Base-by-base conservation (phyloP, 108 stramenopile genomes). In the Cyclostephanos tholiformis region DNA sequence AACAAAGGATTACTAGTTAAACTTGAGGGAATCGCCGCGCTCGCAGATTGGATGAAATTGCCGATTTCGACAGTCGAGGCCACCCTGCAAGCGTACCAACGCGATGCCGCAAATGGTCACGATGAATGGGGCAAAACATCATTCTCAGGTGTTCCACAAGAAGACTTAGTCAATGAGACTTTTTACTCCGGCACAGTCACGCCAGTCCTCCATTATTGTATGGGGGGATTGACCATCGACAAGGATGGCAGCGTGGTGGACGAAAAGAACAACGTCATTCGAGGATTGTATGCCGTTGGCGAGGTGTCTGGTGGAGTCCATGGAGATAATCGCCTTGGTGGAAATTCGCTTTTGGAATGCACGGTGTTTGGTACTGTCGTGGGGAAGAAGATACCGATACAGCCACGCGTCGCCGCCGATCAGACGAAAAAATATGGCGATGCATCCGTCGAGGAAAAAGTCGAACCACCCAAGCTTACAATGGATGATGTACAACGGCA, bases 291-390 rank as follows among this genome's bases (percentile, higher is more conserved):
- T 64, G 92, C 89, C 20, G 90, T 80, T 17, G 92, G 92, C 43
- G 92, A 94, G 64, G 89, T 89, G 9, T 89, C 89, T 2, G 92
- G 92, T 57, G 92, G 91, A 2, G 87, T 94, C 23, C 89, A 94
- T 63, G 89, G 90, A 8, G 79, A 79, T 46, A 93, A 95, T 63
- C 86, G 92, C 6, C 71, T 97, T 16, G 96, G 91, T 26, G 96
- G 96, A 5, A 97, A 96, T 59, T 87, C 85, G 19, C 83, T 97
- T 27, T 76, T 96, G 44, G 96, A 97, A 63, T 97, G 96, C 63
- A 89, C 88, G 16, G 96, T 97, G 10, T 95, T 90, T 64, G 96
- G 96, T 10, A 79, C 91, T 16, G 84, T 91, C 26, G 91, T 91
- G 12, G 98, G 97, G 10, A 82, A 86, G 70, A 92, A 88, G 60